Conservation (phyloP, 306 rosid species). For the Hippophae rhamnoides region DNA sequence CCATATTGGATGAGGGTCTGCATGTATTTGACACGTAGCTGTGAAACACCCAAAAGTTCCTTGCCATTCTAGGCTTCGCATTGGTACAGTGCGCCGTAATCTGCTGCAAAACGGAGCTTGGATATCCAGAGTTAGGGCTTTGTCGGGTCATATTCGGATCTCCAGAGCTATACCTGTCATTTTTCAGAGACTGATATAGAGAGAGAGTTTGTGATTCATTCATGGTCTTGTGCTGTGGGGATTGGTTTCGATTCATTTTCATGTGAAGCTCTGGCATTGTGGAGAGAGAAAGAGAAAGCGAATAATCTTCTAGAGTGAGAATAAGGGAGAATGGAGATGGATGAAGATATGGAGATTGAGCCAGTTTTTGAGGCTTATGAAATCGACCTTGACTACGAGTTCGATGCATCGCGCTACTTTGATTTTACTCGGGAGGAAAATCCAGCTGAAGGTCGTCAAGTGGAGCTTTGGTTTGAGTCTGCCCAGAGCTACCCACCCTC, state of each 20-base stretch:
- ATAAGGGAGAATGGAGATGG: slow-evolving; percentile 22
- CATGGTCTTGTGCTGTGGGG: slow-evolving; percentile 3
- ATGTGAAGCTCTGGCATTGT: slow-evolving; percentile 11
- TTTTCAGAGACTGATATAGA: background rate
- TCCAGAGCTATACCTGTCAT: background rate
- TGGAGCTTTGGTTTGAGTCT: slow-evolving; percentile 48
- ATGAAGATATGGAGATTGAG: slow-evolving; percentile 42
- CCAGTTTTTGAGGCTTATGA: slow-evolving; percentile 37
- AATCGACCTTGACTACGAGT: slow-evolving; percentile 51
- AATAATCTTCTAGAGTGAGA: slow-evolving; percentile 1
- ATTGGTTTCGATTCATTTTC: background rate
- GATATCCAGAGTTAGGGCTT: slow-evolving; percentile 18
- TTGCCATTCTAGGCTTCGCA: background rate
- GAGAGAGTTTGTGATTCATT: background rate
- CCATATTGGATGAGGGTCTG: background rate
- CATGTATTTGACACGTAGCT: background rate
- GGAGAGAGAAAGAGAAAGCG: slow-evolving; percentile 3
- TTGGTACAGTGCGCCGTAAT: slow-evolving; percentile 14
- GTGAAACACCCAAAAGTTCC: background rate
- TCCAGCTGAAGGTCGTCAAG: slow-evolving; percentile 33
- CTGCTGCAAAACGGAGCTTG: slow-evolving; percentile 12
- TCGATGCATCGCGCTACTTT: slow-evolving; percentile 36
- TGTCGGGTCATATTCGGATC: slow-evolving; percentile 8
- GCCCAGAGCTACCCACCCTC: slow-evolving; percentile 48
- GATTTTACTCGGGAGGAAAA: slow-evolving; percentile 40